A percentile compares a stretch with the other conserved stretches of the same genome.
phyloP scores from a whole-genome alignment of 306 rosid species.

The Vicia villosa region DNA sequence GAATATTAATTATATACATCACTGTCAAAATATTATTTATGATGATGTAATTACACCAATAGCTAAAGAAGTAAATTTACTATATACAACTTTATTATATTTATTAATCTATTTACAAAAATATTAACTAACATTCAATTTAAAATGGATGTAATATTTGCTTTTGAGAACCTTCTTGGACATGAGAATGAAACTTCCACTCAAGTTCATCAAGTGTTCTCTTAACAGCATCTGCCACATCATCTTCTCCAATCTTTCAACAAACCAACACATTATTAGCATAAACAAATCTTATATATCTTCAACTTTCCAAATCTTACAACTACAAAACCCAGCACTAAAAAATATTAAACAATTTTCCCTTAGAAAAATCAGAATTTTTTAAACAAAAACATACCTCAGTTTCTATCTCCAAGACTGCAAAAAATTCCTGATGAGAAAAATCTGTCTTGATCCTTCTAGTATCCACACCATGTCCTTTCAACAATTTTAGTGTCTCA shows the following conservation, averaged over 20 bases:
- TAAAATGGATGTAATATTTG: not conserved
- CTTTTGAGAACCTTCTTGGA: slow-evolving; percentile 12
- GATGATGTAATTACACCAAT: no score
- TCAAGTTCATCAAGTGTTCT: slow-evolving; percentile 19
- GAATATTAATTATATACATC: no score
- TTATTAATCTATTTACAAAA: no score
- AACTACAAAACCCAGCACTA: not conserved
- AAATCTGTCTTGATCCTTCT: slow-evolving; percentile 52
- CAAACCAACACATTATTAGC: slow-evolving; percentile 28
- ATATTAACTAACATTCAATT: no score
- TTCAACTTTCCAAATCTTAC: not conserved
- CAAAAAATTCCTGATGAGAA: slow-evolving; percentile 47
- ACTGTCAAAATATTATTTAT: no score
- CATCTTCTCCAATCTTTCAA: slow-evolving; percentile 33
- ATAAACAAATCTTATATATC: not conserved
- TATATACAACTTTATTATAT: no score
- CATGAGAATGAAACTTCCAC: slow-evolving; percentile 19
- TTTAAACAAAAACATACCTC: slow-evolving; percentile 32
- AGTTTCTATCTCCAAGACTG: slow-evolving; percentile 44
- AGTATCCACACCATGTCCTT: slow-evolving; percentile 43
- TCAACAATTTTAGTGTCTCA: slow-evolving; percentile 56
- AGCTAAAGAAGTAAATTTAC: no score
- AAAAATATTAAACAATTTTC: not conserved
- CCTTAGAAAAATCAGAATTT: no score
- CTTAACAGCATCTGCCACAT: slow-evolving; percentile 21